Evolutionary conservation across 2,329 filamentous ascomycete genomes (phyloP).

Genomic region (Colletotrichum orbiculare): DNA sequence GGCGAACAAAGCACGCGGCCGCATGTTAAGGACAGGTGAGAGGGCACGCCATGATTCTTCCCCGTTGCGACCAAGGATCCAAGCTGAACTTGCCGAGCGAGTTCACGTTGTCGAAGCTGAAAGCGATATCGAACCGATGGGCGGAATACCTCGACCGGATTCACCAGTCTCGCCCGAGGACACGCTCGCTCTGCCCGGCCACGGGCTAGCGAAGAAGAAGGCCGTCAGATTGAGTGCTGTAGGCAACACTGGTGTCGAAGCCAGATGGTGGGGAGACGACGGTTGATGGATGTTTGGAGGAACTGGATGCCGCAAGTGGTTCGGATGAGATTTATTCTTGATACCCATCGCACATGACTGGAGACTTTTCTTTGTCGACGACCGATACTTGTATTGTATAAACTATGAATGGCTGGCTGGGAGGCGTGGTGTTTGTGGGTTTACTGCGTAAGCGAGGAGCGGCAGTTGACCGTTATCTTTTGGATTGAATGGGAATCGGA

Average conservation of each 20-base stretch:
- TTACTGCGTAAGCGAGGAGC: neutral
- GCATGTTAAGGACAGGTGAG: slow-evolving; percentile 18
- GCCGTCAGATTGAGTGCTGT: slow-evolving; percentile 56
- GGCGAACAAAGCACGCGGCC: slow-evolving; percentile 17
- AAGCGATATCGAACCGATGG: slow-evolving; percentile 38
- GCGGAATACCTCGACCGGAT: slow-evolving; percentile 52
- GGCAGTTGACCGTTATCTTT: neutral
- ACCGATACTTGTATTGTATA: slow-evolving; percentile 21
- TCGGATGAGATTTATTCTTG: slow-evolving; percentile 32
- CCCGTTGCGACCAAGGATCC: slow-evolving; percentile 19
- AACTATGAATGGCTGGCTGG: slow-evolving; percentile 12
- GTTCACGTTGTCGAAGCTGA: slow-evolving; percentile 37
- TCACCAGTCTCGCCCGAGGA: slow-evolving; percentile 42
- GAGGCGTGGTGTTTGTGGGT: slow-evolving; percentile 23
- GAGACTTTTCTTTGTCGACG: slow-evolving; percentile 31
- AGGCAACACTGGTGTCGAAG: slow-evolving; percentile 44
- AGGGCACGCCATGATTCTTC: slow-evolving; percentile 25
- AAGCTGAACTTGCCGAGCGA: slow-evolving; percentile 1
- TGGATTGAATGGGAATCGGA: too few relatives aligned
- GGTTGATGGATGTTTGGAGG: slow-evolving; percentile 24
- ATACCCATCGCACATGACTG: slow-evolving; percentile 35
- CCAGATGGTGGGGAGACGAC: slow-evolving; percentile 57
- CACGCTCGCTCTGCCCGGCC: slow-evolving; percentile 13
- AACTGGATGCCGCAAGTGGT: slow-evolving; percentile 13
- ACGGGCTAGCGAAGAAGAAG: slow-evolving; percentile 48